Conservation (phyloP, 768 basidiomycete genomes). For the Pleurotus ostreatus region DNA sequence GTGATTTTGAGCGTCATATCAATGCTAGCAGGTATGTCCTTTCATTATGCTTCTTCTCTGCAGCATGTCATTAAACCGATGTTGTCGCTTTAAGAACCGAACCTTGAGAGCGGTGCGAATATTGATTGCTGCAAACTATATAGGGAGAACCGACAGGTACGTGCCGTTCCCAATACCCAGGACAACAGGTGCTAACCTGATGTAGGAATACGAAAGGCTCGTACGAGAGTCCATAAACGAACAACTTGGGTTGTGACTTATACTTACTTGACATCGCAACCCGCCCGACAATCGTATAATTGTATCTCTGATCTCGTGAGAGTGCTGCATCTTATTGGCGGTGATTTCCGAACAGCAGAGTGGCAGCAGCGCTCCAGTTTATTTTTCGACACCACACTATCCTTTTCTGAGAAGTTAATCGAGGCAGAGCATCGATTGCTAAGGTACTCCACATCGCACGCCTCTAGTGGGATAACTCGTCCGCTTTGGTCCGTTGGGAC, state of each 20-base stretch:
- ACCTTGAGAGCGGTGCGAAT: conserved; percentile 95
- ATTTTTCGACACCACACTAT: conserved; percentile 7
- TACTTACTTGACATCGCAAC: conserved; percentile 3
- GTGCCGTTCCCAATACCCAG: background rate
- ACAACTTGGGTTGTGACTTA: conserved; percentile 68
- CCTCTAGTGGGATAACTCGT: background rate
- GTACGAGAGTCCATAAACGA: conserved; percentile 81
- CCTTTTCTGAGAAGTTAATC: conserved; percentile 5
- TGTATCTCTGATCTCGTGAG: conserved; percentile 6
- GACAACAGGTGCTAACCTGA: background rate
- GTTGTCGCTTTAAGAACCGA: conserved; percentile 63
- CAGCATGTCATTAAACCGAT: background rate
- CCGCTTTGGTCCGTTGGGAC: too few species aligned
- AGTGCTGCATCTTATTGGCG: background rate
- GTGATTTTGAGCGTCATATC: conserved; percentile 94
- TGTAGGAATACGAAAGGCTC: conserved; percentile 77
- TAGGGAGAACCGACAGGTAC: conserved; percentile 64
- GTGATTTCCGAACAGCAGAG: conserved; percentile 3
- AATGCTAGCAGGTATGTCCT: conserved; percentile 83
- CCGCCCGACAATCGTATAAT: background rate
- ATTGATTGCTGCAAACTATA: conserved; percentile 97
- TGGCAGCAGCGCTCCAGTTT: background rate
- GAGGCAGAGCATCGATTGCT: background rate
- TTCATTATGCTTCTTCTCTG: background rate
- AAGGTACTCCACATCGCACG: background rate